Conservation (phyloP, 192 early-diverging fungal species). For the Coemansia javaensis region DNA sequence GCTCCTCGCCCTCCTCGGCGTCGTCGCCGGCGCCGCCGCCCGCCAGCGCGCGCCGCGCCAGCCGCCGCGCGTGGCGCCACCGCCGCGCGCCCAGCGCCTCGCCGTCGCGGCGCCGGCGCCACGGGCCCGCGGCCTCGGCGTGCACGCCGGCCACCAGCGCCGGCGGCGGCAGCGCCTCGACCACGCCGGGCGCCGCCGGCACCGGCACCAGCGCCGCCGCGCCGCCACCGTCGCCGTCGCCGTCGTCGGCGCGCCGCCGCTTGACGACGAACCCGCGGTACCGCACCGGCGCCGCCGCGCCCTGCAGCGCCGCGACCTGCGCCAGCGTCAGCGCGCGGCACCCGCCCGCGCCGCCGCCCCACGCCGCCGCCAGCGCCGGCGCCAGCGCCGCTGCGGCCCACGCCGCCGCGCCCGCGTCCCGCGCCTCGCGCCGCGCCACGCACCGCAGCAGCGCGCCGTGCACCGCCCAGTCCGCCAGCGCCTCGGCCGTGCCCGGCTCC, state of each 20-base stretch:
- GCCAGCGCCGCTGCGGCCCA: neutral
- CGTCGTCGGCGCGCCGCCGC: conserved; percentile 19
- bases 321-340: conserved; percentile 9
- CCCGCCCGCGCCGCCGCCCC: neutral
- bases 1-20: conserved; percentile 43
- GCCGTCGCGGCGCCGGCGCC: conserved; percentile 29
- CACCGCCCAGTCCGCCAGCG: conserved; percentile 32
- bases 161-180: conserved; percentile 30
- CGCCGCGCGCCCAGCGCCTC: conserved; percentile 34
- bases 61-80: conserved; percentile 37
- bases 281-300: conserved; percentile 12
- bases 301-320: conserved; percentile 22
- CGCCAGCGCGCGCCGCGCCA: conserved; percentile 28
- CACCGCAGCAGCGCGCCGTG: conserved; percentile 13
- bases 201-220: neutral
- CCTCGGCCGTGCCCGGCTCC: conserved; percentile 13
- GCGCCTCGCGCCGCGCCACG: neutral
- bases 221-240: neutral
- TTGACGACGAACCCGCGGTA: conserved; percentile 47
- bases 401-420: neutral
- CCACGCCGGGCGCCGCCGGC: conserved; percentile 3
- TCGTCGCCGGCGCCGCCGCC: conserved; percentile 8
- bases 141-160: conserved; percentile 30
- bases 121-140: conserved; percentile 11
- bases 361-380: conserved; percentile 5